phyloP scores from a whole-genome alignment of 352 stramenopile species.

The Phytophthora sojae region DNA sequence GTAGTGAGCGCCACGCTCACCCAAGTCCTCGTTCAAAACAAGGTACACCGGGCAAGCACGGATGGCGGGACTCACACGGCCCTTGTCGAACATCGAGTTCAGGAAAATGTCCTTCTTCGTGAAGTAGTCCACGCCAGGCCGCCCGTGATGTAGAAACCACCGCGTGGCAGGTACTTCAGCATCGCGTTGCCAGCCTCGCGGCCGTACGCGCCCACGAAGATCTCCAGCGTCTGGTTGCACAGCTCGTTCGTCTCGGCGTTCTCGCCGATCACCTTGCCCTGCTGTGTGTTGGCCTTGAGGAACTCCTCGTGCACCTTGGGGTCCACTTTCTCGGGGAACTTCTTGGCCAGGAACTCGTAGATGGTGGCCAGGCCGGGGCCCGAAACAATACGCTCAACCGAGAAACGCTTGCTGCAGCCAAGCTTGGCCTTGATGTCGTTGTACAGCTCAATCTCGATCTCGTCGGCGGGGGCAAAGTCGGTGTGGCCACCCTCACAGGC shows the following conservation, averaged over 20 bases:
- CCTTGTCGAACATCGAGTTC: constrained; percentile 85
- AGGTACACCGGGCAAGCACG: constrained; percentile 85
- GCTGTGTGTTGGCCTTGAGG: constrained; percentile 51
- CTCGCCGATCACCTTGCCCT: constrained; percentile 84
- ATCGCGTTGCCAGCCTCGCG: constrained; percentile 93
- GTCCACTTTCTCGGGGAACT: constrained; percentile 89
- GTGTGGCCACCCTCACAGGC: constrained; percentile 94
- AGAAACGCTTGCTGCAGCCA: constrained; percentile 83
- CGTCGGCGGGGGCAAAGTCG: constrained; percentile 91
- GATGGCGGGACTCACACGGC: constrained; percentile 81
- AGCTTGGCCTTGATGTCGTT: constrained; percentile 80
- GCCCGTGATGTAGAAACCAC: constrained; percentile 97
- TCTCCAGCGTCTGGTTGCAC: too few relatives aligned
- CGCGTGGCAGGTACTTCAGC: constrained; percentile 95
- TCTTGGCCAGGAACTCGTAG: constrained; percentile 94
- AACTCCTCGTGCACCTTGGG: constrained; percentile 72
- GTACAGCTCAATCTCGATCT: constrained; percentile 86
- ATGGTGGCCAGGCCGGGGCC: constrained; percentile 94
- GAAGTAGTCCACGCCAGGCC: constrained; percentile 95
- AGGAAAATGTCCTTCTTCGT: constrained; percentile 78
- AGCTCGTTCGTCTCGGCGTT: constrained; percentile 84
- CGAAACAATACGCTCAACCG: constrained; percentile 94
- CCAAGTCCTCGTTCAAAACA: constrained; percentile 90
- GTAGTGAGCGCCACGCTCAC: constrained; percentile 89
- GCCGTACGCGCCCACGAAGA: constrained; percentile 96